Conservation (phyloP, 768 basidiomycete genomes). For the Phaeotremella skinneri region DNA sequence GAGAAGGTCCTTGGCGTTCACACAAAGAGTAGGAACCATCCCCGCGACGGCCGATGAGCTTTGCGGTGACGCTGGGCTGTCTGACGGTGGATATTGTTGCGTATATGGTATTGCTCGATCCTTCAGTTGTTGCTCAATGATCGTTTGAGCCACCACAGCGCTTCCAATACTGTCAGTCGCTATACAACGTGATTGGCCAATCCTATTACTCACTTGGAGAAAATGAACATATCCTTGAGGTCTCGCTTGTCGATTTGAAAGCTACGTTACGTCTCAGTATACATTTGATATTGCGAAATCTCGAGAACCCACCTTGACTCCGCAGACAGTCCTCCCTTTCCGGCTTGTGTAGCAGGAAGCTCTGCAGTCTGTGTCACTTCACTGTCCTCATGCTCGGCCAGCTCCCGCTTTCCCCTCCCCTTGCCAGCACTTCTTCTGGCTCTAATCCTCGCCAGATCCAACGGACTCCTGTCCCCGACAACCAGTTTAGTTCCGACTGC, state of each 20-base stretch:
- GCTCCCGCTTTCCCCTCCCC: not conserved
- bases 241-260: slow-evolving; percentile 67
- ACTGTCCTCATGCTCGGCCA: slow-evolving; percentile 3
- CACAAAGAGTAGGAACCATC: slow-evolving; percentile 78
- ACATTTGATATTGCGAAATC: not conserved
- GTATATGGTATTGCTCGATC: slow-evolving; percentile 72
- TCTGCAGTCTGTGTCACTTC: not conserved
- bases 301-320: slow-evolving; percentile 3
- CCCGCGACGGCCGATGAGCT: slow-evolving; percentile 50
- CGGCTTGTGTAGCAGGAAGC: not conserved
- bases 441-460: slow-evolving; percentile 35
- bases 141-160: slow-evolving; percentile 84
- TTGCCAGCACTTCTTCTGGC: slow-evolving; percentile 26
- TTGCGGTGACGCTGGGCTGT: slow-evolving; percentile 48
- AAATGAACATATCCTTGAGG: slow-evolving; percentile 71
- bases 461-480: slow-evolving; percentile 33
- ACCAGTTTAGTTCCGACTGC: slow-evolving; percentile 27
- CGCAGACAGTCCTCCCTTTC: not conserved
- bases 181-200: not conserved
- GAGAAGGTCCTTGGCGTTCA: slow-evolving; percentile 75
- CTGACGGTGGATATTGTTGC: slow-evolving; percentile 63
- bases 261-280: slow-evolving; percentile 20
- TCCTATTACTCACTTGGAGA: slow-evolving; percentile 66
- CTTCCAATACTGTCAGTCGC: slow-evolving; percentile 52
- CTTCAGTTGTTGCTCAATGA: slow-evolving; percentile 84